phyloP scores from a whole-genome alignment of 768 basidiomycete species.

The Termitomyces sp. region DNA sequence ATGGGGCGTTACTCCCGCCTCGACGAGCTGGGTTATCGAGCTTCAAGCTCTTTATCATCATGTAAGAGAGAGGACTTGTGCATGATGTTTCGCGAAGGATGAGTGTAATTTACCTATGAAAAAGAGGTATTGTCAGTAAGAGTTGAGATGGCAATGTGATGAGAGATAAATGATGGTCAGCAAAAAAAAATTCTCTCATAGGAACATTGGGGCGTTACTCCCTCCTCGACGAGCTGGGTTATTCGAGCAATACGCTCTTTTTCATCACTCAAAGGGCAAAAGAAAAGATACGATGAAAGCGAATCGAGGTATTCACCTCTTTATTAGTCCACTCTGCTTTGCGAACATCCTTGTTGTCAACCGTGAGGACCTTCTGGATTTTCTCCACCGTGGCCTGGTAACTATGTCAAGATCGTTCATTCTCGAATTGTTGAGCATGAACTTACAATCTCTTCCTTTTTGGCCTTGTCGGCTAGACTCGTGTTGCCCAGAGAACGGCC shows the following conservation, averaged over 20 bases:
- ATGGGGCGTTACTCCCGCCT: slow-evolving; percentile 80
- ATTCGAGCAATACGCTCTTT: slow-evolving; percentile 76
- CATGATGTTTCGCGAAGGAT: background rate
- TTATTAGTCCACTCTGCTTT: slow-evolving; percentile 95
- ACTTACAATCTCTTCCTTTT: slow-evolving; percentile 90
- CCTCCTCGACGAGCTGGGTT: slow-evolving; percentile 97
- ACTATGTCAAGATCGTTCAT: background rate
- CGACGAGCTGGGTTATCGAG: slow-evolving; percentile 91
- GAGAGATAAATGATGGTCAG: slow-evolving; percentile 27
- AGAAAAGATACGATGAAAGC: background rate
- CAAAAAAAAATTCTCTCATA: slow-evolving; percentile 52
- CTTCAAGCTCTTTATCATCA: slow-evolving; percentile 72
- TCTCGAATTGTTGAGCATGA: background rate
- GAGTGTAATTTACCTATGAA: background rate
- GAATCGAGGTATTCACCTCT: slow-evolving; percentile 59
- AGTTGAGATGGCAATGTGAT: background rate
- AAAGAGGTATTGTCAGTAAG: slow-evolving; percentile 17
- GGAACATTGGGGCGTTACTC: slow-evolving; percentile 82
- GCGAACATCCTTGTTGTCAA: slow-evolving; percentile 84
- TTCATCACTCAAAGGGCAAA: slow-evolving; percentile 42
- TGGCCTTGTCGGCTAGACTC: slow-evolving; percentile 89
- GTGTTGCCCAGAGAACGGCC: slow-evolving; percentile 67
- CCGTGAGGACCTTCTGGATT: slow-evolving; percentile 70
- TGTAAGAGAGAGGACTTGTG: slow-evolving; percentile 4
- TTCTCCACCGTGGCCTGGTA: slow-evolving; percentile 82